A percentile compares a stretch with the other conserved stretches of the same genome.
Evolutionary conservation across 2,329 filamentous ascomycete genomes (phyloP).

Genomic region (Stachybotrys chartarum): DNA sequence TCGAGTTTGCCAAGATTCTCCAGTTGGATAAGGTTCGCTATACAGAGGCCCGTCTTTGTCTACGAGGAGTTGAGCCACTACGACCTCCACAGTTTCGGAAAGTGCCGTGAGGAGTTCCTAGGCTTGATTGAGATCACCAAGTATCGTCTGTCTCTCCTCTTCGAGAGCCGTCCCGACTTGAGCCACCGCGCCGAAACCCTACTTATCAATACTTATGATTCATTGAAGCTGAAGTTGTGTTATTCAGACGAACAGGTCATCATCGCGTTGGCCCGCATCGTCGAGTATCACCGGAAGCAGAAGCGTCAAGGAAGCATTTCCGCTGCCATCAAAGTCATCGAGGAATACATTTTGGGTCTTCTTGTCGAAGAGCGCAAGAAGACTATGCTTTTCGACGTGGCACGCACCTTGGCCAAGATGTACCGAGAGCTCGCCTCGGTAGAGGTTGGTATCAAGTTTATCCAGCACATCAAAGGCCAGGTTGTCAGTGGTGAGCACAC

Average conservation of each 20-base stretch:
- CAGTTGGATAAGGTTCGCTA: conserved; percentile 5
- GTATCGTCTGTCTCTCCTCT: conserved; percentile 1
- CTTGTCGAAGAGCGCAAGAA: conserved; percentile 4
- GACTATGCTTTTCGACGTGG: conserved; percentile 3
- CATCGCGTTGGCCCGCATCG: conserved; percentile 4
- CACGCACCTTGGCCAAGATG: conserved; percentile 4
- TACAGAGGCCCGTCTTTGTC: conserved; percentile 3
- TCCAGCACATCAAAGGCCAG: conserved; percentile 4
- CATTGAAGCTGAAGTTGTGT: conserved; percentile 1
- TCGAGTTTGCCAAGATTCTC: conserved; percentile 6
- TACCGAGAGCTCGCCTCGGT: conserved; percentile 6
- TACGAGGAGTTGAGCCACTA: conserved; percentile 4
- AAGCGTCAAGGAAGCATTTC: conserved; percentile 4
- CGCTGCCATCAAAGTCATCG: conserved; percentile 5
- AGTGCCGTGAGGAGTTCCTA: conserved; percentile 1
- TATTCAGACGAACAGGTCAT: conserved; percentile 4
- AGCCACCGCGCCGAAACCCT: conserved; percentile 3
- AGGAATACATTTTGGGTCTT: conserved; percentile 5
- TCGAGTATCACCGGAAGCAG: conserved; percentile 5
- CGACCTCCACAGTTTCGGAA: conserved; percentile 3
- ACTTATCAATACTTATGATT: conserved; percentile 2
- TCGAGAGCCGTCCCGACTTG: conserved; percentile 5
- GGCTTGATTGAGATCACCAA: conserved; percentile 4
- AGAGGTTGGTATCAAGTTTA: conserved; percentile 6
- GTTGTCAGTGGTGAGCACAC: not conserved